These are phyloP conservation scores for Tolypocladium guangdongense DNA, from an alignment of 2,329 filamentous ascomycete genomes.

Conservation along the genomic window DNA sequence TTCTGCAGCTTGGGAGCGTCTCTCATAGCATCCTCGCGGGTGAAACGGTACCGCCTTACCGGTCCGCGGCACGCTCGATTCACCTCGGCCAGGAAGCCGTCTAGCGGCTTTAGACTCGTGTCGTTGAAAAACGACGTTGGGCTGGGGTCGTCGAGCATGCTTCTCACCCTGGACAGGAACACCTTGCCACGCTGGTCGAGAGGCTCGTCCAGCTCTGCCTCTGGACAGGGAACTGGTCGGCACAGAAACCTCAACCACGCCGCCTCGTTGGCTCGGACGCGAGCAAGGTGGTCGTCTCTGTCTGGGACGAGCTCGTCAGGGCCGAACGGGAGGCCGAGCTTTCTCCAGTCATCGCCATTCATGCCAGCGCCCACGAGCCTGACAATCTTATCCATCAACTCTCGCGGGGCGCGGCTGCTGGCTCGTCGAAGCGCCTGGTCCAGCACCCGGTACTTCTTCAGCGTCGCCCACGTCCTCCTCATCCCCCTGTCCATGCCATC, in stretches of 20 bases:
- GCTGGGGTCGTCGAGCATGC: slow-evolving; percentile 11
- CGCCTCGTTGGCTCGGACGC: slow-evolving; percentile 12
- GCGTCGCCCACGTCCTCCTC: slow-evolving; percentile 7
- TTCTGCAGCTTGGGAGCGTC: slow-evolving; percentile 2
- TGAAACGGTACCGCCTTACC: slow-evolving; percentile 11
- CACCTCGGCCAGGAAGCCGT: slow-evolving; percentile 11
- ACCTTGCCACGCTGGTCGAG: slow-evolving; percentile 5
- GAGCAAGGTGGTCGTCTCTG: neutral
- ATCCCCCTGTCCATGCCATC: slow-evolving; percentile 13
- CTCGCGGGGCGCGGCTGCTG: slow-evolving; percentile 7
- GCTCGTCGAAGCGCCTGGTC: slow-evolving; percentile 7
- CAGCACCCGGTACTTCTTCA: slow-evolving; percentile 8
- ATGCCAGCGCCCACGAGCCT: slow-evolving; percentile 6
- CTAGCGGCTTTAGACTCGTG: slow-evolving; percentile 6
- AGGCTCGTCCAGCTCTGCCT: neutral
- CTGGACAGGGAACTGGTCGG: slow-evolving; percentile 5
- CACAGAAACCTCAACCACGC: slow-evolving; percentile 12
- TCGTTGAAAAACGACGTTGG: slow-evolving; percentile 9
- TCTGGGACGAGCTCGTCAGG: too few relatives aligned
- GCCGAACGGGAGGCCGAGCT: too few relatives aligned
- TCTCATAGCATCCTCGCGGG: slow-evolving; percentile 7
- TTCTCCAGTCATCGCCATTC: neutral
- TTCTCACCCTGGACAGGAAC: slow-evolving; percentile 11
- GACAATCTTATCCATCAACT: slow-evolving; percentile 7
- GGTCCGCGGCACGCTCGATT: slow-evolving; percentile 10